Base-by-base conservation (phyloP, 2,329 filamentous ascomycete genomes). In the Sporothrix brunneoviolacea region DNA sequence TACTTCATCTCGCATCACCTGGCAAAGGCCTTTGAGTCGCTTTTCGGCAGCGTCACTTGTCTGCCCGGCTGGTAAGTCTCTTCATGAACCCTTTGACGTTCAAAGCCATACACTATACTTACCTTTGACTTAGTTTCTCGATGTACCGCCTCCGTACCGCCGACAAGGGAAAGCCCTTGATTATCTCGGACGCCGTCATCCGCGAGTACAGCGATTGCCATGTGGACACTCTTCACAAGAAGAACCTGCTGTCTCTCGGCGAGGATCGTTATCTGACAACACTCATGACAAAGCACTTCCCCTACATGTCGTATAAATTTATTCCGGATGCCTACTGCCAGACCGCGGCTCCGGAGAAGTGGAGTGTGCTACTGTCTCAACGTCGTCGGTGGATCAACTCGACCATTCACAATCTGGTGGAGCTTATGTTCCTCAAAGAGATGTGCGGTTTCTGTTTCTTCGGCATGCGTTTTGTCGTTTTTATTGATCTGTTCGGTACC, bases 341-440 rank as follows among this genome's bases (percentile, higher is more conserved):
- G 62, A 98, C 93, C 2, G 91, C 91, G 38, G 93, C 93, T 1
- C 93, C 93, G 2, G 90, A 97, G 62, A 88, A 86, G 21, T 98
- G 91, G 88, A 87, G 84, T 62, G 89, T 98, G 60, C 72, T 98
- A 60, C 76, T 98, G 28, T 98, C 93, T n/a, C 93, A 98, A 67
- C 84, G 93, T 76, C 90, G 93, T 74, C 86, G 93, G 66, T 98
- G 93, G 93, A 98, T 98, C 68, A 98, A 98, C 72, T 97, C 93
- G 1, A 98, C 93, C 9, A 86, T 98, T 55, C 93, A 98, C 76
- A 98, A 98, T 66, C 69, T 98, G 64, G 86, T 85, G 22, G 93
- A 98, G 67, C 74, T 98, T 63, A 84, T 95, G 65, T 85, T 85
- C 61, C 77, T 98, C 41, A 86, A 91, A 66, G 90, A 98, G 62